Base-by-base conservation (phyloP, 257 asterid species). In the Salvia miltiorrhiza region DNA sequence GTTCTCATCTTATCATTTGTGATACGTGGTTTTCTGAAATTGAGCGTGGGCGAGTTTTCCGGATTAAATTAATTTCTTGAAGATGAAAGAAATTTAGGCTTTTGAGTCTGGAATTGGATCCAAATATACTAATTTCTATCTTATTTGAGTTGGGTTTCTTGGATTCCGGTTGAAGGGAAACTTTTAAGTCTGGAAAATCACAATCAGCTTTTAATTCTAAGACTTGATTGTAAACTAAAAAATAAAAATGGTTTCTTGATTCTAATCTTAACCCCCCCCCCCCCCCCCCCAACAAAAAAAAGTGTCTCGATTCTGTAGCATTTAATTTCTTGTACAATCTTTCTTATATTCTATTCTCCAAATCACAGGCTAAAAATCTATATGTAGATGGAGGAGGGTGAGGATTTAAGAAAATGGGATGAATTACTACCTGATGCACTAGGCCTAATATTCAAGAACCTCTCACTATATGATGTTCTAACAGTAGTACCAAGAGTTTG, bases 351-450 rank as follows among this genome's bases (percentile, higher is more conserved):
- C 9, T 21, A 26, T 57, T 11, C 14, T 3, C 43, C 14, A 49
- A 13, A 5, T 44, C 50, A 8, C 48, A 65, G 75, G 64, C 26
- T 30, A 63, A 17, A 0, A 23, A 54, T 35, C 35, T 37, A 17
- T 16, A 32, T 28, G 20, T 33, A 65, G 73, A 91, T 89, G 97
- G 98, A 80, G 58, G 86, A 83, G 9, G 72, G 63, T 30, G 65
- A 62, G 33, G 79, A 81, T 63, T 69, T 67, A 58, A 80, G 85
- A 5, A 74, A 73, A 54, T 90, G 97, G 97, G 92, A 88, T 56
- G 97, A 93, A 66, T 73, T 93, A 71, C 69, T 90, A 62, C 97
- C 96, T 12, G 97, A 93, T 81, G 86, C 93, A 12, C 88, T 93
- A 19, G 98, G 97, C 37, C 68, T 86, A 50, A 93, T 93, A 76